Base-by-base conservation (phyloP, 768 basidiomycete genomes). In the Mycena epipterygia region DNA sequence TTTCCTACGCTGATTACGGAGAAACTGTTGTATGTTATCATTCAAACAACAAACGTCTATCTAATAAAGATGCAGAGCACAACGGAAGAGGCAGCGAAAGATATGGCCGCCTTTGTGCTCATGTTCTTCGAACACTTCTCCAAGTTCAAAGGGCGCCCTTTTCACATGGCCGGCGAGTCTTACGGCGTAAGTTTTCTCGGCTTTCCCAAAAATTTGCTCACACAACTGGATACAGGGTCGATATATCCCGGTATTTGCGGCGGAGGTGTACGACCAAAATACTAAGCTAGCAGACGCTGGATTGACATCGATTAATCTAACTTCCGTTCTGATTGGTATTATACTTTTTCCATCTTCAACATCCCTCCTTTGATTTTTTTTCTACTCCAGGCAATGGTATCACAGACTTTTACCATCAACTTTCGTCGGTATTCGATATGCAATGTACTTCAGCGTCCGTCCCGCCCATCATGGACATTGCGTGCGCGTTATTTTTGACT, bases 81-180 rank as follows among this genome's bases (percentile, higher is more conserved):
- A 7, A 64, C 63, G 11, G 61, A 44, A 51, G 30, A 52, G 30
- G 42, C 35, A 29, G 29, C 67, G 0, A 84, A 87, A 58, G 92
- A 94, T 73, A 88, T 93, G 7, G 90, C 91, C 0, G 88, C 89
- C 0, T 93, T 94, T 70, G 84, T 93, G 0, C 81, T 87, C 5
- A 88, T 93, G 61, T 93, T 93, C 80, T 93, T 93, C 55, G 91
- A 93, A 72, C 85, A 90, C 65, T 95, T 95, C 77, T 84, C 79
- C 64, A 83, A 90, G 73, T 93, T 93, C 83, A 89, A 91, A 72
- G 91, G 90, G 1, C 82, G 91, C 2, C 77, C 82, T 1, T 90
- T 91, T 78, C 90, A 91, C 66, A 85, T 91, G 84, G 84, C 89
- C 5, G 90, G 85, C 25, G 84, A 89, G 77, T 88, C 87, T 11